Conservation (phyloP, 148 eudicot species). For the Vaccinium macrocarpon region DNA sequence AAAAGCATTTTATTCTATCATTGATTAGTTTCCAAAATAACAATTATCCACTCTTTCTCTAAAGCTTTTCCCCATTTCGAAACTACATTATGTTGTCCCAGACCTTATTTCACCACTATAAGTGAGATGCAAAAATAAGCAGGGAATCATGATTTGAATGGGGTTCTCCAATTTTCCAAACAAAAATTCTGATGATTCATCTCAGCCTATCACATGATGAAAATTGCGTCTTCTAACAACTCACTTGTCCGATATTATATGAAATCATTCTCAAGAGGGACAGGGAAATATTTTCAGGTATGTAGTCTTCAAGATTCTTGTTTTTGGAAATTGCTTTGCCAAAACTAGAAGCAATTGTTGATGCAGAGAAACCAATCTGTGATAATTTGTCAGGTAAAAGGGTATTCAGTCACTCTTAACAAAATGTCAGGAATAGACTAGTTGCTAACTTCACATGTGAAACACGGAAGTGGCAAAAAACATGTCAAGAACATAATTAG, state of each 20-base stretch:
- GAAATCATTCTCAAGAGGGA: conserved; percentile 97
- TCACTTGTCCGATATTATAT: conserved; percentile 94
- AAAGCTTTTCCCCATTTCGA: background rate
- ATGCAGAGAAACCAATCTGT: conserved; percentile 96
- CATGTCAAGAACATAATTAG: background rate
- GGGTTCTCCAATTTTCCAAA: background rate
- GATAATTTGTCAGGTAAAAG: conserved; percentile 11
- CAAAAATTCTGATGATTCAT: background rate
- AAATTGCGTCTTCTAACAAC: conserved; percentile 12
- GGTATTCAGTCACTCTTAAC: background rate
- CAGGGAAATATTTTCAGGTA: conserved; percentile 97
- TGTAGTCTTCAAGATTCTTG: conserved; percentile 85
- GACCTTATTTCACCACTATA: background rate
- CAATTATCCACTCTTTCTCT: background rate
- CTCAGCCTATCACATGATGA: background rate
- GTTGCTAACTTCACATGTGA: background rate
- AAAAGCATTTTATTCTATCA: background rate
- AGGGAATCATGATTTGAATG: background rate
- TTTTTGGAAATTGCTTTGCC: conserved; percentile 87
- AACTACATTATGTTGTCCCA: background rate
- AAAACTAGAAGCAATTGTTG: conserved; percentile 98
- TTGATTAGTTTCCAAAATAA: background rate
- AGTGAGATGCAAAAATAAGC: background rate
- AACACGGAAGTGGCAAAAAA: background rate
- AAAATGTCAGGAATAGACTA: background rate